Evolutionary conservation across 2,329 filamentous ascomycete species (phyloP).

Genomic region (Verticillium klebahnii): DNA sequence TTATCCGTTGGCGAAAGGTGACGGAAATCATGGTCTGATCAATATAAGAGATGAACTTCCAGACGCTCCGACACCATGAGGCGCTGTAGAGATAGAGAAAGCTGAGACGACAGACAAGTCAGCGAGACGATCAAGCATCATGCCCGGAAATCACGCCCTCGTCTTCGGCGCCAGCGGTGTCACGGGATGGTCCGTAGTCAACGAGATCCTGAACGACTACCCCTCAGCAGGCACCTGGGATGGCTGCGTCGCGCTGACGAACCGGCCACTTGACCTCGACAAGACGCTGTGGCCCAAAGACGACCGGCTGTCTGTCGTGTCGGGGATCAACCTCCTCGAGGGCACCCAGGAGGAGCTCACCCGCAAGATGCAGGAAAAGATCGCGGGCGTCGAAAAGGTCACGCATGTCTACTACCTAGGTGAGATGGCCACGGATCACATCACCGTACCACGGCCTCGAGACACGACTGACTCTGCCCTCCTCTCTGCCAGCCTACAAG

Average conservation of each 20-base stretch:
- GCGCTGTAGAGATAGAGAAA: background rate
- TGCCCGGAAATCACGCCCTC: constrained; percentile 8
- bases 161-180: constrained; percentile 15
- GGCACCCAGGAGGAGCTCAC: constrained; percentile 32
- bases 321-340: constrained; percentile 34
- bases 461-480: background rate
- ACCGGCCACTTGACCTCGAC: constrained; percentile 19
- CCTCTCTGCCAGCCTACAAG: constrained; percentile 28
- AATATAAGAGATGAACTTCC: background rate
- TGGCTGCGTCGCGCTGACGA: constrained; percentile 16
- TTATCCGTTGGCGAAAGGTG: background rate
- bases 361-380: constrained; percentile 22
- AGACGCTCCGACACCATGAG: background rate
- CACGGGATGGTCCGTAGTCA: constrained; percentile 15
- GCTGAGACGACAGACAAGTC: background rate
- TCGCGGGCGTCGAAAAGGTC: constrained; percentile 28
- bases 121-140: background rate
- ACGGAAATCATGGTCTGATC: background rate
- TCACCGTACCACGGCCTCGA: too few relatives aligned
- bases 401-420: constrained; percentile 39
- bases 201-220: constrained; percentile 16
- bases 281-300: constrained; percentile 32
- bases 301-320: constrained; percentile 31
- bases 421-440: constrained; percentile 8
- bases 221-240: constrained; percentile 14